Base-by-base conservation (phyloP, 2,329 filamentous ascomycete genomes). In the Rosellinia necatrix region DNA sequence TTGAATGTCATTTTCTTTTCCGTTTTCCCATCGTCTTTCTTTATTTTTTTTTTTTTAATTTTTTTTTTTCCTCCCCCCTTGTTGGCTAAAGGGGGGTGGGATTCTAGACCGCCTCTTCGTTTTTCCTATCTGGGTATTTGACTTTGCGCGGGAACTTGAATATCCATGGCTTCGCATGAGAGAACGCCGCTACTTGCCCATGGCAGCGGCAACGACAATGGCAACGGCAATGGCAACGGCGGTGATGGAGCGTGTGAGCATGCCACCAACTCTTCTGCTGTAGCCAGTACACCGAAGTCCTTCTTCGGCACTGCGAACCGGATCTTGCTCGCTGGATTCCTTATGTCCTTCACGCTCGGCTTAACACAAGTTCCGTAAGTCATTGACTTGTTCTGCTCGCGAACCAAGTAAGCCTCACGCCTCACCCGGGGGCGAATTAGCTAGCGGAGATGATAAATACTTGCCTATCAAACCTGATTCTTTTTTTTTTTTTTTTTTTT, bases 281-380 rank as follows among this genome's bases (percentile, higher is more conserved):
- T 24, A 24, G n/a, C 56, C 19, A 35, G 42, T 43, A 46, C 49
- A 37, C 35, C 53, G 37, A 55, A 48, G 9, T 35, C 53, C 43
- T 15, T 64, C 17, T 66, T 70, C 59, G 59, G 66, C 32, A 61
- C 61, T 50, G 66, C 68, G 24, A 70, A 69, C 47, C 66, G 68
- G 29, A 67, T 70, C 30, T 47, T 70, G 27, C 63, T 70, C 15
- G 68, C 68, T 60, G 68, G 68, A 15, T 69, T 70, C 40, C 53
- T 70, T 38, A 68, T 70, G 62, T 49, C 66, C 9, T 68, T 70
- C 52, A 68, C 67, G n/a, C 62, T 70, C 22, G 67, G 66, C 56
- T 65, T 70, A 15, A 70, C 68, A 6, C 68, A 70, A 55, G 67
- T 69, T 30, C 68, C 68, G 66, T 69, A 59, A 63, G 67, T 50